A percentile compares a stretch with the other conserved stretches of the same genome.
phyloP scores from a whole-genome alignment of 2,329 filamentous ascomycete species.

The Ceratocystiopsis sp. region DNA sequence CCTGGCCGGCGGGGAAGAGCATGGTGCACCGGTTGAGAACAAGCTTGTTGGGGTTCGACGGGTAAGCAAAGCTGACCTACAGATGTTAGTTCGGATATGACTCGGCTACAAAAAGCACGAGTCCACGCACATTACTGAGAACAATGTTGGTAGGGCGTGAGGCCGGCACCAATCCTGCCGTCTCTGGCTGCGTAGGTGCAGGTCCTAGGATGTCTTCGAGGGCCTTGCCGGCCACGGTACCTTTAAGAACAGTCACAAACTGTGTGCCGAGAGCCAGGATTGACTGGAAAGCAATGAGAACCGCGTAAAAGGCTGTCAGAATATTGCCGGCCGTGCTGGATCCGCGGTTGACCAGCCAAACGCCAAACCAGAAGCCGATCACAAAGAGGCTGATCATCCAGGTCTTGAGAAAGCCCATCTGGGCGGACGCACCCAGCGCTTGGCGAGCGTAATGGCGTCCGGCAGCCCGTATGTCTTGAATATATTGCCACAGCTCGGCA shows the following conservation, averaged over 20 bases:
- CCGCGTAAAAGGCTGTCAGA: conserved; percentile 73
- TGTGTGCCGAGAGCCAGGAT: conserved; percentile 61
- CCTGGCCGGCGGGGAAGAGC: conserved; percentile 52
- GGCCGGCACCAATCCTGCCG: no score
- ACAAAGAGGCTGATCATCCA: conserved; percentile 68
- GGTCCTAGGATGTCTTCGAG: conserved; percentile 20
- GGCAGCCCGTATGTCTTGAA: conserved; percentile 16
- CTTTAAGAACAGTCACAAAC: conserved; percentile 62
- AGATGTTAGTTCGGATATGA: no score
- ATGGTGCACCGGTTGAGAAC: conserved; percentile 48
- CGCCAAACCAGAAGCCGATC: conserved; percentile 79
- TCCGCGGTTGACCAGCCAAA: conserved; percentile 46
- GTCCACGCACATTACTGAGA: conserved; percentile 29
- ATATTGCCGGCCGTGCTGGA: conserved; percentile 46
- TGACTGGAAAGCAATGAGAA: conserved; percentile 58
- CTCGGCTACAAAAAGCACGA: no score
- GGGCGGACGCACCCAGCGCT: conserved; percentile 31
- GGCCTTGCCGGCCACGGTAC: conserved; percentile 52
- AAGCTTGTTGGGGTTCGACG: conserved; percentile 42
- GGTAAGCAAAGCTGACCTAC: conserved; percentile 61
- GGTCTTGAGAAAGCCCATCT: conserved; percentile 57
- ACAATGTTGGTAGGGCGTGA: conserved; percentile 31
- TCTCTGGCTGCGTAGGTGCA: no score
- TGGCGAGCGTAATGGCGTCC: conserved; percentile 44
- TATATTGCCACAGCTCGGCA: conserved; percentile 52